A percentile compares a stretch with the other conserved stretches of the same genome.
Conservation (phyloP, 768 basidiomycete species). For the Naganishia onofrii region DNA sequence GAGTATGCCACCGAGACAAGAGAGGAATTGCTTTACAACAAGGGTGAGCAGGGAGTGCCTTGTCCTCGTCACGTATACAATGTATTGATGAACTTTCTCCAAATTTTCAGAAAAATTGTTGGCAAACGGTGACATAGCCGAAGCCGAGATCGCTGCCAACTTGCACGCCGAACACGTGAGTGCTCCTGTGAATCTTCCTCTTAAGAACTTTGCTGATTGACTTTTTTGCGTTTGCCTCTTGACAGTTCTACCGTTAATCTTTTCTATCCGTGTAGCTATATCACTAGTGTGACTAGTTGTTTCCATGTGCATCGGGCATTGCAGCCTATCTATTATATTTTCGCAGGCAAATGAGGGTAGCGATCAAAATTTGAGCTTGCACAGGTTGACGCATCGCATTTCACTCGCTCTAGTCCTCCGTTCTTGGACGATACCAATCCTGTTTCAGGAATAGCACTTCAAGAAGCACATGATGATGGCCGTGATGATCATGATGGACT, state of each 20-base stretch:
- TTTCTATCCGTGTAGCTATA: conserved; percentile 3
- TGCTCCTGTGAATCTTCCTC: not conserved
- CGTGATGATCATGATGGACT: not conserved
- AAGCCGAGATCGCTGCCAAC: conserved; percentile 97
- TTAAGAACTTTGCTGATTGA: not conserved
- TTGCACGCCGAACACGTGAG: conserved; percentile 54
- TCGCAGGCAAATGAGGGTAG: not conserved
- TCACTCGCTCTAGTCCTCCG: no score
- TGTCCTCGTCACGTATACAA: not conserved
- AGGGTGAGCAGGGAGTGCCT: conserved; percentile 49
- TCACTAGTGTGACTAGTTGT: conserved; percentile 1
- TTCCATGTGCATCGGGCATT: not conserved
- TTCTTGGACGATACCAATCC: no score
- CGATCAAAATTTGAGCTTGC: no score
- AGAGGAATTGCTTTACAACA: conserved; percentile 97
- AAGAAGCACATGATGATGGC: not conserved
- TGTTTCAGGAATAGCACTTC: not conserved
- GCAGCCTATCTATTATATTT: not conserved
- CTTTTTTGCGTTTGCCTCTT: not conserved
- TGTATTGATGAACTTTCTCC: not conserved
- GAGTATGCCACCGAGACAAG: conserved; percentile 97
- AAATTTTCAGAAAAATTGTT: conserved; percentile 72
- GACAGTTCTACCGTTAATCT: conserved; percentile 29
- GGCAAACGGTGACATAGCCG: conserved; percentile 90
- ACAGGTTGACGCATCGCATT: no score